These are phyloP conservation scores for Glebionis coronaria DNA, from an alignment of 129 eudicot species.

Conservation along the genomic window DNA sequence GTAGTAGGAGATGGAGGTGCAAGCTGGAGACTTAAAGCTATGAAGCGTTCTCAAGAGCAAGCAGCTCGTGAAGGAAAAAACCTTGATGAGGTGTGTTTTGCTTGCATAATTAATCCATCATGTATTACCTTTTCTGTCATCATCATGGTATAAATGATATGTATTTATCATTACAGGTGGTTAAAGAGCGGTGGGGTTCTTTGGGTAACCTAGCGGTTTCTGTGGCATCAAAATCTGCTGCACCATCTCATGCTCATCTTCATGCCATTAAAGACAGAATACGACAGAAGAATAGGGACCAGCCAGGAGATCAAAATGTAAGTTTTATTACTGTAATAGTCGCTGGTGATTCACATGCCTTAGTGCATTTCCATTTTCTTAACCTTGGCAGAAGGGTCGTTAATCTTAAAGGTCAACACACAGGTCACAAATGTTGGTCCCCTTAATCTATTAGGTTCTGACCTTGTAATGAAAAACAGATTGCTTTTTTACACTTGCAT, in stretches of 20 bases:
- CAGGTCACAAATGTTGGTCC: too few species aligned
- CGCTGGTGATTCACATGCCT: neutral
- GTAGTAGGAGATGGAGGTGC: conserved; percentile 98
- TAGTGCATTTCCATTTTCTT: neutral
- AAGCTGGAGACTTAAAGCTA: conserved; percentile 94
- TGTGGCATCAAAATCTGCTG: conserved; percentile 77
- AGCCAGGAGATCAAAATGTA: conserved; percentile 31
- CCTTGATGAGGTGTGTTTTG: conserved; percentile 57
- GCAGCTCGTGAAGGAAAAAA: conserved; percentile 94
- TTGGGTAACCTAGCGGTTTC: conserved; percentile 88
- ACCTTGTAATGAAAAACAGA: neutral
- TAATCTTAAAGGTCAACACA: conserved; percentile 1
- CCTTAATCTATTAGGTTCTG: too few species aligned
- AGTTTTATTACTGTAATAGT: conserved; percentile 15
- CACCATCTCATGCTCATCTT: conserved; percentile 87
- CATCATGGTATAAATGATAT: conserved; percentile 8
- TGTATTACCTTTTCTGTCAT: neutral
- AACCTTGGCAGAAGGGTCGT: neutral
- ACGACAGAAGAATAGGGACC: conserved; percentile 47
- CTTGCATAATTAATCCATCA: neutral
- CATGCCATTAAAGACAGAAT: conserved; percentile 68
- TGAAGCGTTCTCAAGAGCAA: conserved; percentile 92
- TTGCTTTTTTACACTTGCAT: conserved; percentile 5
- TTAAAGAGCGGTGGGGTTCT: conserved; percentile 93
- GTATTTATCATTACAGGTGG: conserved; percentile 51